A percentile compares a stretch with the other conserved stretches of the same genome.
These are phyloP conservation scores for Ogataea allantospora DNA, from an alignment of 805 yeast genomes.

Conservation along the genomic window DNA sequence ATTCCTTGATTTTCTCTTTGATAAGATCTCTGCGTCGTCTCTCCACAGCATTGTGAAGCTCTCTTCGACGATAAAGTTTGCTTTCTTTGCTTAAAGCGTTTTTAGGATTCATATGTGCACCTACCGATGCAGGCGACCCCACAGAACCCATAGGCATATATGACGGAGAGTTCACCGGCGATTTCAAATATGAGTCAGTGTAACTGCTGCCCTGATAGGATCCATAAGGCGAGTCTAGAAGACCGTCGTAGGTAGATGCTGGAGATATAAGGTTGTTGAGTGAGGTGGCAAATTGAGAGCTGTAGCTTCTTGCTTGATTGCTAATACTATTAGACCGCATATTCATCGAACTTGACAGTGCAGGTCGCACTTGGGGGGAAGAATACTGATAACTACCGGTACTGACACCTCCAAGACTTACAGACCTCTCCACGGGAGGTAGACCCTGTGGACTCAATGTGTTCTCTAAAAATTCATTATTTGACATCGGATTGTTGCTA, in stretches of 20 bases:
- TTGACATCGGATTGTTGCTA: conserved; percentile 6
- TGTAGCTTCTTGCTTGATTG: conserved; percentile 28
- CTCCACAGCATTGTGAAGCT: conserved; percentile 93
- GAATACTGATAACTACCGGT: conserved; percentile 24
- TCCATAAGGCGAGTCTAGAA: conserved; percentile 37
- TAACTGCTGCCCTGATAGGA: conserved; percentile 31
- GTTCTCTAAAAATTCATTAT: conserved; percentile 16
- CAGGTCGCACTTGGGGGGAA: conserved; percentile 30
- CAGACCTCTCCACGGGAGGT: conserved; percentile 12
- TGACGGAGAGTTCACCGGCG: conserved; percentile 37
- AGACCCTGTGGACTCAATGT: conserved; percentile 18
- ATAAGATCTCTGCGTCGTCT: conserved; percentile 87
- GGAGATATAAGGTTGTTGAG: conserved; percentile 35
- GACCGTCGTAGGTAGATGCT: conserved; percentile 34
- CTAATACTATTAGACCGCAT: conserved; percentile 25
- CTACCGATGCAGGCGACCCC: conserved; percentile 31
- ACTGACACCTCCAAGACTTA: conserved; percentile 15
- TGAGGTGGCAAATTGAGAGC: conserved; percentile 33
- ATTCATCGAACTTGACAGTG: conserved; percentile 18
- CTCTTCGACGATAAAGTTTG: conserved; percentile 73
- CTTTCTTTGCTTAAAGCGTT: conserved; percentile 55
- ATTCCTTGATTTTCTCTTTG: conserved; percentile 81
- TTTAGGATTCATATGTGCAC: conserved; percentile 35
- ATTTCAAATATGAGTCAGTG: conserved; percentile 32
- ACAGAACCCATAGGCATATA: conserved; percentile 26